A percentile compares a stretch with the other conserved stretches of the same genome.
Evolutionary conservation across 257 asterid species (phyloP).

Genomic region (Voacanga thouarsii): DNA sequence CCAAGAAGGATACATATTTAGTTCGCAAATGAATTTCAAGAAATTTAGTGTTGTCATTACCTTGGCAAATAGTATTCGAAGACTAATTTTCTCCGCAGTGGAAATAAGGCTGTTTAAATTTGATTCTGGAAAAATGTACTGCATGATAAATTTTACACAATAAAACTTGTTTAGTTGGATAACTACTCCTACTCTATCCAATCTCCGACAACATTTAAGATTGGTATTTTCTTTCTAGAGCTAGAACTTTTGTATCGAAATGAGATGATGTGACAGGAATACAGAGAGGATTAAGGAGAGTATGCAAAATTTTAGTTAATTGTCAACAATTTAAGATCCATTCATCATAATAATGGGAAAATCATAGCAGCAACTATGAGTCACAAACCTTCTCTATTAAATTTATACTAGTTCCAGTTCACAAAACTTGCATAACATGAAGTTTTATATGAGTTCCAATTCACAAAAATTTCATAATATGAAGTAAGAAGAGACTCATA

Average conservation of each 20-base stretch:
- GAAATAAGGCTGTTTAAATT: not conserved
- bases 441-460: too few species aligned
- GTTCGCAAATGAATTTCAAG: not conserved
- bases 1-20: not conserved
- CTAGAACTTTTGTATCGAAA: conserved; percentile 92
- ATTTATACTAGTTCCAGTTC: not conserved
- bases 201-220: not conserved
- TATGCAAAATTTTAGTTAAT: conserved; percentile 45
- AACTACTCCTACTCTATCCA: not conserved
- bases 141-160: not conserved
- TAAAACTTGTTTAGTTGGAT: not conserved
- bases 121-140: not conserved
- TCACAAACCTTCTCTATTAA: not conserved
- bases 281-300: conserved; percentile 90
- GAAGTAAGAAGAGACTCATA: not conserved
- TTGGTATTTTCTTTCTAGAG: conserved; percentile 85
- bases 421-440: too few species aligned
- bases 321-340: conserved; percentile 6
- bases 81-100: not conserved
- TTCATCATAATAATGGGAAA: conserved; percentile 9
- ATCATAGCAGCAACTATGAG: not conserved
- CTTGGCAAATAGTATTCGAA: not conserved
- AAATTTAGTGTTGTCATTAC: not conserved
- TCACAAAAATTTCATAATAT: too few species aligned
- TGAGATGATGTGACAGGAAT: conserved; percentile 91